Evolutionary conservation across 345 rosid species (phyloP), one percentile per base, ranked within the genome.

Genomic region (Acer saccharum): DNA sequence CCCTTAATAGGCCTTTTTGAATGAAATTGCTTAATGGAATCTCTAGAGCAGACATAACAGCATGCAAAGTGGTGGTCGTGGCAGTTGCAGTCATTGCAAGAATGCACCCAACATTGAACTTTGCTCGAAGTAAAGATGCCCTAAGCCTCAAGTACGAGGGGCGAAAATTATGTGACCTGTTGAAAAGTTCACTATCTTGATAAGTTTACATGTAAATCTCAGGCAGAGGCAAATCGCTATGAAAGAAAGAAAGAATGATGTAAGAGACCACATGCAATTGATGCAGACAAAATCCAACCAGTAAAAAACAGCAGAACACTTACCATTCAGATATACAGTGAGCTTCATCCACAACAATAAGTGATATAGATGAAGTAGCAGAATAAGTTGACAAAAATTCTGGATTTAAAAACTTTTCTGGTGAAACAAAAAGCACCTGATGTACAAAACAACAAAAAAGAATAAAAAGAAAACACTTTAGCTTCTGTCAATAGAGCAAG

Each of bases 61-160:
- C 87, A 41, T 84, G 78, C 84, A 96, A 86, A 75, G 97, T 87
- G 71, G 88, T 86, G 70, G 84, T 65, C 32, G 97, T 96, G 75
- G 92, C 98, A 17, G 99, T 94, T 77, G 99, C 99, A 77, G 98
- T 96, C 99, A 94, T 96, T 71, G 97, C 98, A 67, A 96, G 95
- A 87, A 94, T 84, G 84, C 97, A 90, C 75, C 89, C 81, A 76
- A 87, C 87, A 61, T 81, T 87, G 82, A 94, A 88, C 81, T 77
- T 88, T 76, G 89, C 78, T 77, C 79, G 83, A 75, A 96, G 87
- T 76, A 96, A 82, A 61, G 98, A 91, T 71, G 99, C 99, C 82
- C 92, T 89, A 54, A 96, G 97, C 81, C 98, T 89, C 93, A 90
- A 91, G 90, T 92, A 95, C 73, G 99, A 92, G 74, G 99, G 98